Evolutionary conservation across 371 early-diverging fungal species (phyloP).

Genomic region (Mucor plumbeus): DNA sequence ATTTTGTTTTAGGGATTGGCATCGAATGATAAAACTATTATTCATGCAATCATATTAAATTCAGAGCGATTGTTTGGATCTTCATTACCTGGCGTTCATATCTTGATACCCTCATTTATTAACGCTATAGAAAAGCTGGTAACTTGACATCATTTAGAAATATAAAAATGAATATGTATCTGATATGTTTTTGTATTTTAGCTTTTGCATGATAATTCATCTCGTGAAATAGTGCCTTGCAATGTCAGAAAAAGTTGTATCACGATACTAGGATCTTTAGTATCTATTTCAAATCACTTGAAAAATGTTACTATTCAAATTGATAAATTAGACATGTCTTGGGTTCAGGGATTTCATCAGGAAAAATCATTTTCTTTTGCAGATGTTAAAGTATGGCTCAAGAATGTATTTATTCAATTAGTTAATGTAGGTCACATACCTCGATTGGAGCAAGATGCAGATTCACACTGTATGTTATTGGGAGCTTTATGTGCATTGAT

Average conservation of each 20-base stretch:
- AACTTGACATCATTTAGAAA: not conserved
- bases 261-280: conserved; percentile 48
- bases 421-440: conserved; percentile 39
- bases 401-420: conserved; percentile 53
- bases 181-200: conserved; percentile 1
- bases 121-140: conserved; percentile 64
- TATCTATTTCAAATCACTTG: conserved; percentile 46
- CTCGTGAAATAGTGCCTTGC: conserved; percentile 29
- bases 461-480: conserved; percentile 63
- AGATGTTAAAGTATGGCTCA: conserved; percentile 52
- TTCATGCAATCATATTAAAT: conserved; percentile 69
- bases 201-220: conserved; percentile 34
- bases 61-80: conserved; percentile 67
- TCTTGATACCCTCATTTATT: conserved; percentile 72
- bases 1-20: conserved; percentile 59
- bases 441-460: conserved; percentile 43
- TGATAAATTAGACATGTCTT: conserved; percentile 26
- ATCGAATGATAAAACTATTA: conserved; percentile 56
- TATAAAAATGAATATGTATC: too few relatives aligned
- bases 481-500: conserved; percentile 54
- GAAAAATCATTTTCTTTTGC: conserved; percentile 32
- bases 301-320: conserved; percentile 34
- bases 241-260: conserved; percentile 47
- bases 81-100: conserved; percentile 68
- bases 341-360: conserved; percentile 22